Percentiles rank a stretch among this genome's conserved stretches.
Conservation (phyloP, 331 rosid species). For the Saraca asoca region DNA sequence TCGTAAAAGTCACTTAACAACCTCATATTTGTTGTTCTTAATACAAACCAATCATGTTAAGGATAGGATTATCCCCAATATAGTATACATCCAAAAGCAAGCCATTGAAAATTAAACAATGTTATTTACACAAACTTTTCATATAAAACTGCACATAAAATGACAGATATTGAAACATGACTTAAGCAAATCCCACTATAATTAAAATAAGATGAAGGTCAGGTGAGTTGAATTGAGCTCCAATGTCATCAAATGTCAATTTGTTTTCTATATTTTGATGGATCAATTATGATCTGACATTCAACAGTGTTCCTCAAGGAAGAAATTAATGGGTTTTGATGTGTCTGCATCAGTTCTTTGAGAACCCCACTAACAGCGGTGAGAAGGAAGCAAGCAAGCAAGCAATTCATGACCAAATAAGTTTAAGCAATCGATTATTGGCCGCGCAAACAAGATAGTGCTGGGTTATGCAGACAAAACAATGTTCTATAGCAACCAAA, state of each 20-base stretch:
- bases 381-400: neutral
- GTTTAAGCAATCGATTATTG: slow-evolving; percentile 6
- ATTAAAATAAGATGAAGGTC: too few species aligned
- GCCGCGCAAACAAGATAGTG: neutral
- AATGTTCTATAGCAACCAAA: slow-evolving; percentile 44
- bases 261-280: too few species aligned
- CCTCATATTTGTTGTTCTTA: slow-evolving; percentile 36
- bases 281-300: neutral
- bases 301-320: slow-evolving; percentile 14
- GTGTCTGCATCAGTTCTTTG: slow-evolving; percentile 25
- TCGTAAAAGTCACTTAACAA: slow-evolving; percentile 40
- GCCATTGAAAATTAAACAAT: neutral
- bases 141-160: too few species aligned
- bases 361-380: slow-evolving; percentile 22
- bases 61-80: slow-evolving; percentile 31
- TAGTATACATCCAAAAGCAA: neutral
- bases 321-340: slow-evolving; percentile 21
- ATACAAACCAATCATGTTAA: slow-evolving; percentile 34
- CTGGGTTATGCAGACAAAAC: slow-evolving; percentile 23
- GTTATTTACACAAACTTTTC: too few species aligned
- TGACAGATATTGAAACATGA: too few species aligned
- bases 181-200: too few species aligned
- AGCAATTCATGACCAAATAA: neutral
- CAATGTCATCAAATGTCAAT: too few species aligned
- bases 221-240: too few species aligned